Evolutionary conservation across 352 stramenopile genomes (phyloP).

Genomic region (Pythium insidiosum): DNA sequence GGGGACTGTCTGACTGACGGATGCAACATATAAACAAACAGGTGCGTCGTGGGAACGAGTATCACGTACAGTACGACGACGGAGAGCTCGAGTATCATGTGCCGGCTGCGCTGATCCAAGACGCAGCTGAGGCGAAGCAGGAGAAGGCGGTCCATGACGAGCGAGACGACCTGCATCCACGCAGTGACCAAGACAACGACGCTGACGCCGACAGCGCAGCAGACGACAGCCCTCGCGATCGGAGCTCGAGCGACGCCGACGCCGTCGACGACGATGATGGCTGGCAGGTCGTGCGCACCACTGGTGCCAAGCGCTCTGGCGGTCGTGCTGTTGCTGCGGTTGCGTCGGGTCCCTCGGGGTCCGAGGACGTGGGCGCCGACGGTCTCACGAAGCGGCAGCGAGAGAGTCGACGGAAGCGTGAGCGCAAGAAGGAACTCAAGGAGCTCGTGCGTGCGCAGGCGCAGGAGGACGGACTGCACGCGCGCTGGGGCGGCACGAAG

Average conservation of each 20-base stretch:
- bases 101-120: conserved; percentile 38
- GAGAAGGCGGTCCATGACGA: conserved; percentile 3
- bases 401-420: conserved; percentile 70
- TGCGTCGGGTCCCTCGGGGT: conserved; percentile 3
- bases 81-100: conserved; percentile 66
- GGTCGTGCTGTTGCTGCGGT: neutral
- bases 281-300: conserved; percentile 54
- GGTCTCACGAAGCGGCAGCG: conserved; percentile 75
- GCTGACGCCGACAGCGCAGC: conserved; percentile 14
- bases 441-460: conserved; percentile 58
- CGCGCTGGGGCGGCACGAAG: conserved; percentile 39
- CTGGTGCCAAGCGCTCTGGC: conserved; percentile 4
- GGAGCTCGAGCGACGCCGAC: conserved; percentile 1
- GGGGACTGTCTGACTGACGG: neutral
- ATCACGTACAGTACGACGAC: conserved; percentile 75
- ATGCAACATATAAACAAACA: conserved; percentile 2
- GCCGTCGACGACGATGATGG: conserved; percentile 46
- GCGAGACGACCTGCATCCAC: neutral
- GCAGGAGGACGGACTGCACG: conserved; percentile 61
- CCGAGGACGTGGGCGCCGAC: conserved; percentile 21
- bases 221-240: conserved; percentile 5
- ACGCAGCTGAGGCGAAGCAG: neutral
- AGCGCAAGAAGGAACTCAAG: conserved; percentile 70
- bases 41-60: conserved; percentile 35
- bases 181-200: neutral